These are phyloP conservation scores for Thecaphora frezii DNA, from an alignment of 1,284 basidiomycete species.

Conservation along the genomic window DNA sequence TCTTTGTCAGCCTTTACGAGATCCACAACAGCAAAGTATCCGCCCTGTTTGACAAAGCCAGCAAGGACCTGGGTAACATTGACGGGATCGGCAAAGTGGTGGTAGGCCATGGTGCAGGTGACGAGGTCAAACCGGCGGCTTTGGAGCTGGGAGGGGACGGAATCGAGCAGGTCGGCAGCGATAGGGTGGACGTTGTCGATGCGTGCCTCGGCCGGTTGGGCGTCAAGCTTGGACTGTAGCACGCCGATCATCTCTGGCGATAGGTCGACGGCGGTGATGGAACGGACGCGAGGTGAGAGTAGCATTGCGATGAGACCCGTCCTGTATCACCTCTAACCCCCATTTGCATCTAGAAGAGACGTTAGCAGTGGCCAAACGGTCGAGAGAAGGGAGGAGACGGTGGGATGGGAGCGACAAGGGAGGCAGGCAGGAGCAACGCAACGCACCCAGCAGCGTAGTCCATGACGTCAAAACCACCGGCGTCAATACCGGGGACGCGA, in stretches of 20 bases:
- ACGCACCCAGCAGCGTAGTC: constrained; percentile 23
- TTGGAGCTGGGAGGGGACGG: neutral
- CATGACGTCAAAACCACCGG: constrained; percentile 13
- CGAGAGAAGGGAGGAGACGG: no score
- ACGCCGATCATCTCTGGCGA: constrained; percentile 25
- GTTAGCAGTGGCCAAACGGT: no score
- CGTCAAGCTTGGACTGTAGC: constrained; percentile 22
- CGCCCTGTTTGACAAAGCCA: constrained; percentile 20
- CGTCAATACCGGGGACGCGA: constrained; percentile 12
- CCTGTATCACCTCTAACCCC: neutral
- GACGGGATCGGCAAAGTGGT: constrained; percentile 28
- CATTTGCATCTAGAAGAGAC: no score
- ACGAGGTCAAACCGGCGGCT: constrained; percentile 25
- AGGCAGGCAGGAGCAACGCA: neutral
- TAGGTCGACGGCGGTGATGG: constrained; percentile 26
- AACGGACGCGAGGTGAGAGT: constrained; percentile 20
- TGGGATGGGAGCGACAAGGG: no score
- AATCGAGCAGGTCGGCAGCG: constrained; percentile 13
- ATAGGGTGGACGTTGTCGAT: constrained; percentile 14
- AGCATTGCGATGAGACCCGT: constrained; percentile 31
- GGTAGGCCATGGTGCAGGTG: constrained; percentile 35
- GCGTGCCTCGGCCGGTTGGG: constrained; percentile 4
- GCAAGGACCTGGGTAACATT: constrained; percentile 20
- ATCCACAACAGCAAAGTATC: constrained; percentile 27
- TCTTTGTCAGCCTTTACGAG: constrained; percentile 19